Conservation (phyloP, 2,329 filamentous ascomycete species). For the Simplicillium aogashimaense region DNA sequence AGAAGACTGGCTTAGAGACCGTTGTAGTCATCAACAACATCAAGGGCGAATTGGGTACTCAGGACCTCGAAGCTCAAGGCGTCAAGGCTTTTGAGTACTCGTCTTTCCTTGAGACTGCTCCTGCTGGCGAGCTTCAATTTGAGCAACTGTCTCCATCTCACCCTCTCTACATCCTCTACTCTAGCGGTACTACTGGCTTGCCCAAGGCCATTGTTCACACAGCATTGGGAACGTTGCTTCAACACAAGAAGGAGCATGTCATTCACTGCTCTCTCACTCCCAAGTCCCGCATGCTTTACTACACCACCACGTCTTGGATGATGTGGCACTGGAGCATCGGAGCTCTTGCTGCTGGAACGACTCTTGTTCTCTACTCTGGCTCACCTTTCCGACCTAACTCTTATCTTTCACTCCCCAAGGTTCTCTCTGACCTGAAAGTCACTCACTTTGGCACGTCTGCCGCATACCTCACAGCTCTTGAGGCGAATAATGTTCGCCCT, state of each 20-base stretch:
- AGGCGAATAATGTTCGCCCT: constrained; percentile 62
- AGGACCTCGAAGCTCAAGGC: constrained; percentile 26
- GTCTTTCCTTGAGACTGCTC: constrained; percentile 30
- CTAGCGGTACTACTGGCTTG: constrained; percentile 74
- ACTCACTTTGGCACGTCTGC: constrained; percentile 94
- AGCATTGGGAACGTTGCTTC: constrained; percentile 77
- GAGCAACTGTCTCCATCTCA: constrained; percentile 74
- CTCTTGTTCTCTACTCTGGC: constrained; percentile 82
- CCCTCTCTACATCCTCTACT: constrained; percentile 89
- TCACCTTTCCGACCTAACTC: constrained; percentile 78
- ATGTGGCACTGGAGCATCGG: constrained; percentile 99
- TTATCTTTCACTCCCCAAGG: constrained; percentile 69
- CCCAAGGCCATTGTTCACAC: constrained; percentile 96
- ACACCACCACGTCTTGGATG: constrained; percentile 96
- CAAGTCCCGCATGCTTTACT: constrained; percentile 75
- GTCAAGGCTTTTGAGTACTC: constrained; percentile 34
- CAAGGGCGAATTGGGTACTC: constrained; percentile 29
- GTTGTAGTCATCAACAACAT: constrained; percentile 69
- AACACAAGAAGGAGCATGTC: constrained; percentile 94
- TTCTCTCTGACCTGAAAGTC: constrained; percentile 72
- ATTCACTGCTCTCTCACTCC: constrained; percentile 75
- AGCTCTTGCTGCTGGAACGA: constrained; percentile 71
- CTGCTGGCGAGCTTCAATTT: constrained; percentile 48
- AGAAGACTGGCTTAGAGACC: constrained; percentile 48
- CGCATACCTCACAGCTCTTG: constrained; percentile 83